Base-by-base conservation (phyloP, 108 stramenopile genomes). In the Nitzschia sp. region DNA sequence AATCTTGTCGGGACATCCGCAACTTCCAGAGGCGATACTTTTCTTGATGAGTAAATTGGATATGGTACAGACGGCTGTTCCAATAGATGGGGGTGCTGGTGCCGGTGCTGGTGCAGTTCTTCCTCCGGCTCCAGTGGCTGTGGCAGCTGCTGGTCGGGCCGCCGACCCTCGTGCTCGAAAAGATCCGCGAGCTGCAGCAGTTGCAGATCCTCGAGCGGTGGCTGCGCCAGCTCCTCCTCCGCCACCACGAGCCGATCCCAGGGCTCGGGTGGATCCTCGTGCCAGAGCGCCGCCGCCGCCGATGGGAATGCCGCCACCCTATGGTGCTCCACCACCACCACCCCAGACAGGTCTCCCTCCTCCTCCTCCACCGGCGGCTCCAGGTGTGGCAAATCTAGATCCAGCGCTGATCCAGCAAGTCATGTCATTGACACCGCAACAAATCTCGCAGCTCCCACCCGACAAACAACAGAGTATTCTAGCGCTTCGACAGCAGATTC, bases 391-490 rank as follows among this genome's bases (percentile, higher is more conserved):
- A 6, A 83, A 86, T 19, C 63, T 96, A 41, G 87, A 92, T 80
- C 86, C 91, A 1, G 73, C 68, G 0, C 76, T 96, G 52, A 84
- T 92, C 8, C 92, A 92, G 62, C 92, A 93, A 73, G 95, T 96
- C 52, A 93, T 96, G 92, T 78, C 84, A 4, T 71, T 95, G 60
- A 85, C 77, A 31, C 90, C 87, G 16, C 72, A 83, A 60, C 89
- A 90, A 56, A 93, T 96, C 64, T 68, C 83, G 11, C 89, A 93
- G 66, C 71, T 96, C 48, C 95, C 95, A 8, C 80, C 84, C 27
- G 90, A 96, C 58, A 96, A 96, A 69, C 89, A 91, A 72, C 82
- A 83, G 57, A 90, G 89, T 66, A 96, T 96, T 71, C 69, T 93
- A 48, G 83, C 82, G 6, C 69, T 96, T 71, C 78, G 95, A 22